phyloP scores from a whole-genome alignment of 2,329 filamentous ascomycete species.

The Pseudogymnoascus sp. region DNA sequence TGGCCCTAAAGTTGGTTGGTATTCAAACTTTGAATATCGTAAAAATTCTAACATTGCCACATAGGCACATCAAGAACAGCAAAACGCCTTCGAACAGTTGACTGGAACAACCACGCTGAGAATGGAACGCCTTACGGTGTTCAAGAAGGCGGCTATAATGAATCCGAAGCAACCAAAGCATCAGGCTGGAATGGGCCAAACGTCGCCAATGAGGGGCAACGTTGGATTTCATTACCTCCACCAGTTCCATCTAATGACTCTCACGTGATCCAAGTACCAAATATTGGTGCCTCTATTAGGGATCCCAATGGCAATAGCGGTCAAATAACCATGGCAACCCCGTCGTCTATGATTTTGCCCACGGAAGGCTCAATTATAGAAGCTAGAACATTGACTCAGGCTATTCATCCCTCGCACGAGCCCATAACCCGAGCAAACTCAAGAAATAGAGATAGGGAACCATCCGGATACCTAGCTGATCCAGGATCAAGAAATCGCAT shows the following conservation, averaged over 20 bases:
- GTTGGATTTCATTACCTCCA: background rate
- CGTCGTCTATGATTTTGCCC: background rate
- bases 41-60: background rate
- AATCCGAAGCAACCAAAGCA: background rate
- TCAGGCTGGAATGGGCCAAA: background rate
- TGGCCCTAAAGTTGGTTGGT: background rate
- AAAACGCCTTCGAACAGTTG: background rate
- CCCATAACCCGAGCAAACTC: background rate
- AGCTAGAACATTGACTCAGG: background rate
- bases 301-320: background rate
- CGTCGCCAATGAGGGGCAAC: background rate
- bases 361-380: background rate
- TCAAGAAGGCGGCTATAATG: background rate
- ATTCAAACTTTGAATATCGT: background rate
- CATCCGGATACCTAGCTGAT: background rate
- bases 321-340: background rate
- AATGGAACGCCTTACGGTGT: background rate
- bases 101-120: background rate
- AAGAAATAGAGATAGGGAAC: background rate
- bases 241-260: background rate
- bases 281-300: background rate
- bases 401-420: background rate
- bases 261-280: background rate
- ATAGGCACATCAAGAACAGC: background rate
- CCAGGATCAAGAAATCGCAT: background rate